Percentiles rank a stretch among this genome's conserved stretches.
phyloP scores from a whole-genome alignment of 371 early-diverging fungal genomes.

The Sporodiniella umbellata region DNA sequence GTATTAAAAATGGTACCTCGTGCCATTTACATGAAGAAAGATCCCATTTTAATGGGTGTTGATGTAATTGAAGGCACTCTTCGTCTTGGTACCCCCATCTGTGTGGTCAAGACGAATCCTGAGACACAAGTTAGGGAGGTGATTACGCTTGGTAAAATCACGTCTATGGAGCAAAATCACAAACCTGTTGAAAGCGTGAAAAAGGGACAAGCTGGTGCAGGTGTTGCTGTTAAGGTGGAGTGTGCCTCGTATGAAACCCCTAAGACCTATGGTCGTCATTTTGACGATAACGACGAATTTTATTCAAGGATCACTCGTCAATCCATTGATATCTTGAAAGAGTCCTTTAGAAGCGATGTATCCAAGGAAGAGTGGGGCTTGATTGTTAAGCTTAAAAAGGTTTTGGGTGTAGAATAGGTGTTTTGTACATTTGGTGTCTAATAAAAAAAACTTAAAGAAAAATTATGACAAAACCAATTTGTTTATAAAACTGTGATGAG shows the following conservation, averaged over 20 bases:
- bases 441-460: constrained; percentile 1
- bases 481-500: too few species aligned
- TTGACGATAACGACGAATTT: constrained; percentile 84
- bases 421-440: background rate
- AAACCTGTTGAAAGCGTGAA: constrained; percentile 83
- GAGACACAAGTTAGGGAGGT: constrained; percentile 72
- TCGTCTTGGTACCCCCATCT: constrained; percentile 93
- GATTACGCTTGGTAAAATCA: constrained; percentile 88
- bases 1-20: constrained; percentile 93
- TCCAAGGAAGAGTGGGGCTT: constrained; percentile 93
- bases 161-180: constrained; percentile 96
- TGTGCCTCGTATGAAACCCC: constrained; percentile 81
- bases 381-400: constrained; percentile 79
- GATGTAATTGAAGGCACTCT: constrained; percentile 96
- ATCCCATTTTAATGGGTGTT: constrained; percentile 98
- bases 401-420: constrained; percentile 47
- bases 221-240: constrained; percentile 98
- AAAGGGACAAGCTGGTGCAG: constrained; percentile 83
- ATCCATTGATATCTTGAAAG: constrained; percentile 97
- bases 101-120: constrained; percentile 83
- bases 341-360: constrained; percentile 94
- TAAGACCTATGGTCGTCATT: constrained; percentile 95
- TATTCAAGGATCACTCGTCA: constrained; percentile 83
- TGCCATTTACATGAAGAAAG: constrained; percentile 95
- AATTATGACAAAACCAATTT: background rate